These are phyloP conservation scores for Ogataea parapolymorpha DNA, from an alignment of 805 yeast species.

Conservation along the genomic window DNA sequence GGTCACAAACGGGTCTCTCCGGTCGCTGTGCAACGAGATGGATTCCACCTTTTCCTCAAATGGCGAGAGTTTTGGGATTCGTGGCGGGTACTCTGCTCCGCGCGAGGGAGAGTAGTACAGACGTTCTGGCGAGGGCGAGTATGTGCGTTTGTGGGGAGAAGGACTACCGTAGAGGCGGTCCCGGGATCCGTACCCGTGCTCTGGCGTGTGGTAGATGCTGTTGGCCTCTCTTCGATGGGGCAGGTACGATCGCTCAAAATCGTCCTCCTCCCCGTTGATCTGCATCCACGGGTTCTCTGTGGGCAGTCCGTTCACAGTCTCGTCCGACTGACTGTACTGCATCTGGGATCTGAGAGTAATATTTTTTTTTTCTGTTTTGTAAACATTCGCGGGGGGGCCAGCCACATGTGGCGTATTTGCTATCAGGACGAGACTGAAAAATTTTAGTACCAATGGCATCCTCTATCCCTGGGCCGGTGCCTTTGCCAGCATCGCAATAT, in stretches of 20 bases:
- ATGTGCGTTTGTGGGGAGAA: constrained; percentile 18
- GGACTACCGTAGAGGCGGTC: constrained; percentile 19
- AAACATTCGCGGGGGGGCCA: constrained; percentile 6
- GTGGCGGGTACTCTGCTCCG: neutral
- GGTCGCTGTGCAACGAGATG: neutral
- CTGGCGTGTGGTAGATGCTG: constrained; percentile 11
- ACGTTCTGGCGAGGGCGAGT: constrained; percentile 23
- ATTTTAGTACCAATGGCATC: constrained; percentile 64
- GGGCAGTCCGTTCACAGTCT: constrained; percentile 7
- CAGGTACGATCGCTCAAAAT: constrained; percentile 8
- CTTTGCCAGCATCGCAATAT: constrained; percentile 75
- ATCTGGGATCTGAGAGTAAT: neutral
- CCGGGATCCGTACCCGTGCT: constrained; percentile 5
- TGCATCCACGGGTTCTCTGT: constrained; percentile 14
- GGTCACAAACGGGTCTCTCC: neutral
- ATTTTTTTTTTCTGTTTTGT: constrained; percentile 8
- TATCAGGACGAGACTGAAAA: constrained; percentile 7
- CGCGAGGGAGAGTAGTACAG: constrained; percentile 6
- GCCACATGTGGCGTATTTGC: constrained; percentile 9
- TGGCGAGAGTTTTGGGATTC: constrained; percentile 13
- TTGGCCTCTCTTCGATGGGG: constrained; percentile 7
- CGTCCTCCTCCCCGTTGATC: constrained; percentile 2
- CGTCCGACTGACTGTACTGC: constrained; percentile 7
- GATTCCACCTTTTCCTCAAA: constrained; percentile 11
- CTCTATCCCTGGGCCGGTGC: constrained; percentile 76